These are phyloP conservation scores for Symbiodinium natans DNA, from an alignment of 73 alveolate species.

Conservation along the genomic window DNA sequence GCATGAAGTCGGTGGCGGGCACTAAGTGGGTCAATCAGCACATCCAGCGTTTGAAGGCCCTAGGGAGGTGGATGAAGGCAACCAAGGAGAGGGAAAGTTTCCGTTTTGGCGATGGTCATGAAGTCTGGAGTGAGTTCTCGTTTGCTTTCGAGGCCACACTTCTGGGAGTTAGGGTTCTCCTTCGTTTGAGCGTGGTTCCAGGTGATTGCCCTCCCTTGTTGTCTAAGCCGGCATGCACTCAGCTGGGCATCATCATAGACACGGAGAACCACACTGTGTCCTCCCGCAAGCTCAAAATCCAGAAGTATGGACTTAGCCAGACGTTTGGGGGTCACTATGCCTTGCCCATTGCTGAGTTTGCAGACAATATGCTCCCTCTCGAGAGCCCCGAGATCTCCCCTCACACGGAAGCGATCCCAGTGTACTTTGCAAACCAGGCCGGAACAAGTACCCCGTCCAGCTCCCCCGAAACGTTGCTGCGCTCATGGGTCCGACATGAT, in stretches of 20 bases:
- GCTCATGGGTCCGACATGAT: not conserved
- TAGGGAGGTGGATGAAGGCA: not conserved
- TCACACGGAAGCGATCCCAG: not conserved
- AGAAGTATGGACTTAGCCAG: not conserved
- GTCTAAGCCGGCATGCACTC: not conserved
- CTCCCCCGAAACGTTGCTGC: not conserved
- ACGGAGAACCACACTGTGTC: not conserved
- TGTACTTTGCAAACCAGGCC: not conserved
- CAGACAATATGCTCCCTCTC: not conserved
- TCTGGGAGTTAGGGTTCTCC: not conserved
- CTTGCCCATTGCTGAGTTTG: not conserved
- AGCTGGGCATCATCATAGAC: not conserved
- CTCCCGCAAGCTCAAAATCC: not conserved
- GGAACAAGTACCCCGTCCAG: not conserved
- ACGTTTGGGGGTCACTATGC: slow-evolving; percentile 18
- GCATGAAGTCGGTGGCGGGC: slow-evolving; percentile 65
- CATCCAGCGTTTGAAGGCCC: not conserved
- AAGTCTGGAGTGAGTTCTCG: not conserved
- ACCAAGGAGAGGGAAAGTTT: not conserved
- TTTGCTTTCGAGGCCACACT: slow-evolving; percentile 1
- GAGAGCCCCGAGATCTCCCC: not conserved
- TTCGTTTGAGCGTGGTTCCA: not conserved
- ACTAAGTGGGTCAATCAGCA: slow-evolving; percentile 2
- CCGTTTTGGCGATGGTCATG: not conserved
- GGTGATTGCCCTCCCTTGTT: slow-evolving; percentile 48